Conservation (phyloP, 192 early-diverging fungal species). For the Pilaira anomala region DNA sequence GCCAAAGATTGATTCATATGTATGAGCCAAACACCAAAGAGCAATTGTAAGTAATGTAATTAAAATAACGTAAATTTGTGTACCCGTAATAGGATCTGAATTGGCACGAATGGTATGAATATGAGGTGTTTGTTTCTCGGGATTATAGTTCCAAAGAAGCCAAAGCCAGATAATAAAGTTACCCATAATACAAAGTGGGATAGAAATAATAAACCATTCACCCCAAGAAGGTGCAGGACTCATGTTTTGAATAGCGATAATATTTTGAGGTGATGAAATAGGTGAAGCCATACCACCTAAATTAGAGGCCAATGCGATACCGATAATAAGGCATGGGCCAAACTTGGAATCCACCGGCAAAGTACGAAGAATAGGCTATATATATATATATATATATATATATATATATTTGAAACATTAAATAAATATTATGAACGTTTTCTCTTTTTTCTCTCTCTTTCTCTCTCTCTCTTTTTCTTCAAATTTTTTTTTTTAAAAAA, state of each 20-base stretch:
- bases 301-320: constrained; percentile 96
- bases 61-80: constrained; percentile 74
- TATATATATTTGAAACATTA: neutral
- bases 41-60: constrained; percentile 78
- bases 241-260: constrained; percentile 94
- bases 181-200: constrained; percentile 80
- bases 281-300: constrained; percentile 97
- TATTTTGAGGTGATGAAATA: constrained; percentile 97
- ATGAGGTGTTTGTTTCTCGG: constrained; percentile 57
- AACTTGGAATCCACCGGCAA: constrained; percentile 78
- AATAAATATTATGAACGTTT: neutral
- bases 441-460: neutral
- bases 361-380: constrained; percentile 85
- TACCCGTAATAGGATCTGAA: constrained; percentile 48
- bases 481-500: neutral
- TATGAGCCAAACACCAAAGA: constrained; percentile 87
- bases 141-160: constrained; percentile 78
- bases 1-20: constrained; percentile 72
- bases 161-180: constrained; percentile 82
- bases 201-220: constrained; percentile 85
- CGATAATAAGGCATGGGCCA: constrained; percentile 84
- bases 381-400: neutral
- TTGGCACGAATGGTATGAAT: constrained; percentile 59
- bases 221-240: constrained; percentile 82
- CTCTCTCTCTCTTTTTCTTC: neutral